Evolutionary conservation across 2,329 filamentous ascomycete species (phyloP).

Genomic region (Cytospora chrysosperma): DNA sequence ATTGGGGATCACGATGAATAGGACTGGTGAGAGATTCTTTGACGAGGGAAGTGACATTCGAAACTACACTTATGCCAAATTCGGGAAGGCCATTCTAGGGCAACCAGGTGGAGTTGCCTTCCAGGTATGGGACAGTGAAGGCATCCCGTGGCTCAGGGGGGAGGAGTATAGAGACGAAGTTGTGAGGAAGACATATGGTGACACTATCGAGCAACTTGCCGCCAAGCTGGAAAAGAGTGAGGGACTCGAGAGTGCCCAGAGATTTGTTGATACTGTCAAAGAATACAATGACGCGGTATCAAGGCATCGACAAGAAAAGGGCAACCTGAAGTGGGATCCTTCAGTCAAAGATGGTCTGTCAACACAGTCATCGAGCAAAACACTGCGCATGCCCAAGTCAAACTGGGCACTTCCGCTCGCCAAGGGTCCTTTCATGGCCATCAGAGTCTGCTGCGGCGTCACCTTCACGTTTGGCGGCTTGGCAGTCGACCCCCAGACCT

Average conservation of each 20-base stretch:
- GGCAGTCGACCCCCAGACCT: slow-evolving; percentile 53
- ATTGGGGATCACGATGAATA: slow-evolving; percentile 64
- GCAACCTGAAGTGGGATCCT: slow-evolving; percentile 53
- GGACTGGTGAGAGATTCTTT: slow-evolving; percentile 58
- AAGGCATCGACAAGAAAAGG: slow-evolving; percentile 45
- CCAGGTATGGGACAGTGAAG: slow-evolving; percentile 61
- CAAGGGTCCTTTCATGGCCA: slow-evolving; percentile 58
- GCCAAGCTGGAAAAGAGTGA: slow-evolving; percentile 41
- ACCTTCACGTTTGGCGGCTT: slow-evolving; percentile 70
- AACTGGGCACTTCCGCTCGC: slow-evolving; percentile 65
- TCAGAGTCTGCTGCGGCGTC: slow-evolving; percentile 64
- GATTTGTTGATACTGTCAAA: slow-evolving; percentile 51
- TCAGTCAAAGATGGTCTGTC: slow-evolving; percentile 60
- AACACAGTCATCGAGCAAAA: slow-evolving; percentile 49
- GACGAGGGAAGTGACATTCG: slow-evolving; percentile 65
- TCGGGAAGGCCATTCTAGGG: slow-evolving; percentile 59
- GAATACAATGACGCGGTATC: slow-evolving; percentile 60
- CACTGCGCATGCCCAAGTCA: slow-evolving; percentile 54
- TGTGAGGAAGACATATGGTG: slow-evolving; percentile 51
- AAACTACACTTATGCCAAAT: slow-evolving; percentile 68
- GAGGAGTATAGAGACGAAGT: slow-evolving; percentile 64
- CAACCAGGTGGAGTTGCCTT: slow-evolving; percentile 61
- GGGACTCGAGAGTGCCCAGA: slow-evolving; percentile 46
- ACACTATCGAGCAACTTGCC: slow-evolving; percentile 55
- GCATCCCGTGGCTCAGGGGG: slow-evolving; percentile 50